Conservation (phyloP, 2,329 filamentous ascomycete species). For the Cladosporium sp. region DNA sequence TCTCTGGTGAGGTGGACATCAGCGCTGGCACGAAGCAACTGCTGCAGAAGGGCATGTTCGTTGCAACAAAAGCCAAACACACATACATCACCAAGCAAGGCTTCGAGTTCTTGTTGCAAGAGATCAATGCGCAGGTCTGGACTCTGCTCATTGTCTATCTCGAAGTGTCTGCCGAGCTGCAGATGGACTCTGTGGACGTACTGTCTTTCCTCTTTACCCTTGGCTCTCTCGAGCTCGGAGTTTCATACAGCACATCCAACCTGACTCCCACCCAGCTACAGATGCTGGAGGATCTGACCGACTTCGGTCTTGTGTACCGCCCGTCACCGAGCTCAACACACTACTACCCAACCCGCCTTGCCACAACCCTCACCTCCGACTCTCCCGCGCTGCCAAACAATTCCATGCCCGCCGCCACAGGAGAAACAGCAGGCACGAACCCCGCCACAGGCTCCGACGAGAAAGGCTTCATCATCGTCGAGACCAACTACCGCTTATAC, state of each 20-base stretch:
- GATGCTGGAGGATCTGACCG: constrained; percentile 86
- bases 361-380: constrained; percentile 85
- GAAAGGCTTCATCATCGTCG: constrained; percentile 88
- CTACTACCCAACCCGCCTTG: constrained; percentile 89
- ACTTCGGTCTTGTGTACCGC: constrained; percentile 88
- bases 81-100: constrained; percentile 81
- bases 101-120: constrained; percentile 92
- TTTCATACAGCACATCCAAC: constrained; percentile 84
- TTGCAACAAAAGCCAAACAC: constrained; percentile 56
- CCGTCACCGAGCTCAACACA: constrained; percentile 43
- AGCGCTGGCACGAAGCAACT: constrained; percentile 80
- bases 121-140: constrained; percentile 97
- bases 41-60: constrained; percentile 76
- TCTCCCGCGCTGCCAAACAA: constrained; percentile 72
- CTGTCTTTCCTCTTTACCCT: constrained; percentile 95
- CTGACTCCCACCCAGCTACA: constrained; percentile 79
- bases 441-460: constrained; percentile 44
- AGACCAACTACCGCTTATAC: constrained; percentile 97
- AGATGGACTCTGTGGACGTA: constrained; percentile 88
- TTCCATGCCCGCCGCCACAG: constrained; percentile 67
- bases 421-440: constrained; percentile 34
- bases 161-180: constrained; percentile 69
- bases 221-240: constrained; percentile 86
- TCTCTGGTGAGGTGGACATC: constrained; percentile 48
- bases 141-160: constrained; percentile 91